Conservation (phyloP, 306 rosid species). For the Trifolium pratense region DNA sequence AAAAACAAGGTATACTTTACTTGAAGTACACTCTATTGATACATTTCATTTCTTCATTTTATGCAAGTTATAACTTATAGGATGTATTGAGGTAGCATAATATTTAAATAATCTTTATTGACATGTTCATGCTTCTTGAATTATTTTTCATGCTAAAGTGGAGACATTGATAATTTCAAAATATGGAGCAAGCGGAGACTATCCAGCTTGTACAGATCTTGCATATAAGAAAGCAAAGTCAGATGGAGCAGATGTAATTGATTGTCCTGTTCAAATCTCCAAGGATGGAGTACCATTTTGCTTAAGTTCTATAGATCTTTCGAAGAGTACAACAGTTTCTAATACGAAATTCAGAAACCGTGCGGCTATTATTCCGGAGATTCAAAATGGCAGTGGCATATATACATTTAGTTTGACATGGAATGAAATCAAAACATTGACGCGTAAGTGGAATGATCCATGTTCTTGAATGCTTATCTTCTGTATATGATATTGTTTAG, state of each 20-base stretch:
- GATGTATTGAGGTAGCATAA: background rate
- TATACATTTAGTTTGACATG: constrained; percentile 75
- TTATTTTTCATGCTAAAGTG: constrained; percentile 47
- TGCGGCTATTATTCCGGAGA: constrained; percentile 49
- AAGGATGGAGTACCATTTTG: constrained; percentile 87
- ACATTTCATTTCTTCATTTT: constrained; percentile 10
- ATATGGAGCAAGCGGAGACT: constrained; percentile 89
- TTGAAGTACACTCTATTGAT: background rate
- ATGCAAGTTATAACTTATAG: constrained; percentile 33
- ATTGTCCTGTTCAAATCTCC: constrained; percentile 88
- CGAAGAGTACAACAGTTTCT: constrained; percentile 62
- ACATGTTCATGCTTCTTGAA: constrained; percentile 33
- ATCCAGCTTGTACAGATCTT: constrained; percentile 72
- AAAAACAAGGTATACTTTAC: constrained; percentile 54
- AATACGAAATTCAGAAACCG: constrained; percentile 49
- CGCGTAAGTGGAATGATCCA: constrained; percentile 58
- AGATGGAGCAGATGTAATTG: constrained; percentile 78
- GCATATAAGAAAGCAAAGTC: constrained; percentile 63
- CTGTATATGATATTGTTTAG: background rate
- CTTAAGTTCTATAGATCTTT: constrained; percentile 76
- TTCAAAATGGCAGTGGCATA: constrained; percentile 65
- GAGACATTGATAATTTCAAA: constrained; percentile 75
- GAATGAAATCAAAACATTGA: constrained; percentile 65
- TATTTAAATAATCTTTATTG: constrained; percentile 39
- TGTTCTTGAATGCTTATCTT: constrained; percentile 32